Conservation (phyloP, 108 stramenopile genomes). For the Nannochloropsis gaditana region DNA sequence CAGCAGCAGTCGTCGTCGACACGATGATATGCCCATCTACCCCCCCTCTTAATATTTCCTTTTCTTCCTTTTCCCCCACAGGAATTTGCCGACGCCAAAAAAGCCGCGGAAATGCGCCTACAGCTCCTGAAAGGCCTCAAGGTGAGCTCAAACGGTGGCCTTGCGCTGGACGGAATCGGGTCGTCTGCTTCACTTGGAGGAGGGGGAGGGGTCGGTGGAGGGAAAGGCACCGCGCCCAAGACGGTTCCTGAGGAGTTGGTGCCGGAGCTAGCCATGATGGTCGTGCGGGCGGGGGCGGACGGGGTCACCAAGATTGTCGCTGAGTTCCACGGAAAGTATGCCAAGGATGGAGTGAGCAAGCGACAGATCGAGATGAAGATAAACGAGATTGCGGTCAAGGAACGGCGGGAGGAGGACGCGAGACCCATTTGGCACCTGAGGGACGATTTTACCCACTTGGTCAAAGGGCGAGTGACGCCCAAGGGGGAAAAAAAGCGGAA, state of each 20-base stretch:
- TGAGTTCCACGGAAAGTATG: slow-evolving; percentile 36
- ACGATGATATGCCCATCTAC: neutral
- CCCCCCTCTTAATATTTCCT: neutral
- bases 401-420: slow-evolving; percentile 37
- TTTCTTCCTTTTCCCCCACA: neutral
- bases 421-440: slow-evolving; percentile 44
- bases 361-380: slow-evolving; percentile 45
- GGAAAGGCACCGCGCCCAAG: slow-evolving; percentile 27
- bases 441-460: slow-evolving; percentile 31
- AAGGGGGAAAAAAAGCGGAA: slow-evolving; percentile 14
- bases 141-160: neutral
- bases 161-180: neutral
- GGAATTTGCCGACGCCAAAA: slow-evolving; percentile 25
- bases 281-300: slow-evolving; percentile 32
- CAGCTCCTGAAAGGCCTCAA: neutral
- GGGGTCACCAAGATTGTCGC: slow-evolving; percentile 41
- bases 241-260: slow-evolving; percentile 43
- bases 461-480: slow-evolving; percentile 29
- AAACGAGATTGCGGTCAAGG: slow-evolving; percentile 41
- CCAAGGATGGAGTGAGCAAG: slow-evolving; percentile 41
- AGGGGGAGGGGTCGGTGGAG: neutral
- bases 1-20: too few species aligned
- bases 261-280: slow-evolving; percentile 38
- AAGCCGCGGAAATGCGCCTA: neutral
- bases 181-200: neutral